phyloP scores from a whole-genome alignment of 805 yeast species.

The Cyberlindnera suaveolens region DNA sequence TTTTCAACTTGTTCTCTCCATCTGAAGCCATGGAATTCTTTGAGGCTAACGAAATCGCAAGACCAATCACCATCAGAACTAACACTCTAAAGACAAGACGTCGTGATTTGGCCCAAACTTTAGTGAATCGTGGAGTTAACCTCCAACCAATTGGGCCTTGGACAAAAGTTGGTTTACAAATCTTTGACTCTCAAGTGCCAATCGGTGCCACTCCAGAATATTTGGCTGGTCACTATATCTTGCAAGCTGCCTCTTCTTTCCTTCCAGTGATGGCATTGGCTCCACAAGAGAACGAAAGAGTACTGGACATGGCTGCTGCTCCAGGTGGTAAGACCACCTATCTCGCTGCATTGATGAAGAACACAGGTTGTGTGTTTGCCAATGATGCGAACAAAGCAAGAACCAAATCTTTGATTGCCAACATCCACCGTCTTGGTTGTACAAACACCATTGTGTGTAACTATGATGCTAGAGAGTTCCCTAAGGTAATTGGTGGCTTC shows the following conservation, averaged over 20 bases:
- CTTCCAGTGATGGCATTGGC: constrained; percentile 96
- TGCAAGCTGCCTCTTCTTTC: constrained; percentile 98
- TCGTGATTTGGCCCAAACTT: constrained; percentile 89
- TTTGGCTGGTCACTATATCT: constrained; percentile 92
- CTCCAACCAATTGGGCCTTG: constrained; percentile 95
- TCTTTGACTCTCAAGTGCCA: constrained; percentile 98
- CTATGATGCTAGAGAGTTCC: constrained; percentile 97
- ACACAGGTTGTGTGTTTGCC: constrained; percentile 96
- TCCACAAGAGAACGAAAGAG: constrained; percentile 95
- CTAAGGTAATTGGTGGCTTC: constrained; percentile 96
- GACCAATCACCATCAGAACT: constrained; percentile 97
- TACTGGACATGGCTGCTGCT: constrained; percentile 98
- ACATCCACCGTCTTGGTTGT: constrained; percentile 95
- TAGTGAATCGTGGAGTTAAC: constrained; percentile 95
- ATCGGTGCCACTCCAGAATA: constrained; percentile 99
- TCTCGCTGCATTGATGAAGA: constrained; percentile 92
- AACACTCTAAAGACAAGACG: constrained; percentile 92
- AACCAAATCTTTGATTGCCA: constrained; percentile 93
- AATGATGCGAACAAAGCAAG: constrained; percentile 96
- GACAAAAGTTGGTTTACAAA: constrained; percentile 97
- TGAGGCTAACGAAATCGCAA: constrained; percentile 95
- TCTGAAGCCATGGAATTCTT: constrained; percentile 97
- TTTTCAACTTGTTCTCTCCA: constrained; percentile 87
- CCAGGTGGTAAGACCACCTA: constrained; percentile 99
- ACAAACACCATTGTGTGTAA: constrained; percentile 94